Conservation (phyloP, 257 asterid species). For the Solanum ahanhuiri region DNA sequence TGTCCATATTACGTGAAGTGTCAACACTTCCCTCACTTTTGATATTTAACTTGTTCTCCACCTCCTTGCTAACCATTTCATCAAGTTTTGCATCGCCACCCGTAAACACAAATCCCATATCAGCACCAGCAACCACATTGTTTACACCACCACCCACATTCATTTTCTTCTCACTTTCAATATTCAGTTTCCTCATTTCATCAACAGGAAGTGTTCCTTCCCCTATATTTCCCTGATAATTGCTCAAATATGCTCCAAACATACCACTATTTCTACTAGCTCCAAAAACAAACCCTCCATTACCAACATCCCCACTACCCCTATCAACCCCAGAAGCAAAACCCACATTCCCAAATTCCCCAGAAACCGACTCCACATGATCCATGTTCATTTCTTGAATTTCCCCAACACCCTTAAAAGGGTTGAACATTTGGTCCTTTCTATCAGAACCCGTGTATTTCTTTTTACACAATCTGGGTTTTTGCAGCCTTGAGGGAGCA, state of each 20-base stretch:
- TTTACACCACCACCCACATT: slow-evolving; percentile 2
- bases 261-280: slow-evolving; percentile 3
- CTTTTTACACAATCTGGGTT: slow-evolving; percentile 50
- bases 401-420: slow-evolving; percentile 24
- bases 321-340: slow-evolving; percentile 8
- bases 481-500: slow-evolving; percentile 25
- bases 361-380: slow-evolving; percentile 18
- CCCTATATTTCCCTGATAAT: slow-evolving; percentile 11
- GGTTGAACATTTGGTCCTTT: slow-evolving; percentile 13
- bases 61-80: slow-evolving; percentile 29
- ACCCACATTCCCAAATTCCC: background rate
- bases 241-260: background rate
- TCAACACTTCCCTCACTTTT: slow-evolving; percentile 18
- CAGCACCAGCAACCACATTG: background rate
- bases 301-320: slow-evolving; percentile 14
- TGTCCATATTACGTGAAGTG: background rate
- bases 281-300: slow-evolving; percentile 21
- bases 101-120: background rate
- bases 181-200: slow-evolving; percentile 35
- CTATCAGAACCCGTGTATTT: slow-evolving; percentile 28
- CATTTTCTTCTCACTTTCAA: slow-evolving; percentile 20
- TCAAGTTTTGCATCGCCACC: background rate
- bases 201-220: slow-evolving; percentile 31
- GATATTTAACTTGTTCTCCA: slow-evolving; percentile 40
- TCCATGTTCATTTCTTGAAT: slow-evolving; percentile 9